Conservation (phyloP, 2,329 filamentous ascomycete genomes). For the Emericellopsis cladophorae region DNA sequence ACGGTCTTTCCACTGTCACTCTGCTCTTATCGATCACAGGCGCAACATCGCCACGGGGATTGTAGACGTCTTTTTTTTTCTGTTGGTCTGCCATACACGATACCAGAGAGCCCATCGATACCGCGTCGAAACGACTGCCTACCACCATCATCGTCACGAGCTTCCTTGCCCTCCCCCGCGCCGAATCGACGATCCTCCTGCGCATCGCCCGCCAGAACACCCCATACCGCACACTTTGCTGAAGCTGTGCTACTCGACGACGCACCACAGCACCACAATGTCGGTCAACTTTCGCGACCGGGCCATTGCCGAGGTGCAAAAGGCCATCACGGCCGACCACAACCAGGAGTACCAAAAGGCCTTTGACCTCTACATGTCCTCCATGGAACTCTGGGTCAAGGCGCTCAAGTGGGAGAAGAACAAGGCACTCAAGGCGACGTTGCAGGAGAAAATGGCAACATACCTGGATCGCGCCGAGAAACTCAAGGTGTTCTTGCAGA, state of each 20-base stretch:
- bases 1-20: too few species aligned
- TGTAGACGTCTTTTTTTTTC: too few species aligned
- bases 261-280: constrained; percentile 44
- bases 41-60: too few species aligned
- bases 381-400: constrained; percentile 96
- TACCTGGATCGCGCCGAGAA: constrained; percentile 99
- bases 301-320: constrained; percentile 93
- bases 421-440: constrained; percentile 91
- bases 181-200: background rate
- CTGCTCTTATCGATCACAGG: too few species aligned
- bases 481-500: constrained; percentile 80
- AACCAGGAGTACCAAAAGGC: constrained; percentile 94
- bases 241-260: too few species aligned
- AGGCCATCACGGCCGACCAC: constrained; percentile 93
- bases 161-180: too few species aligned
- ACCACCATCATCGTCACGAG: too few species aligned
- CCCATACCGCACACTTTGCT: background rate
- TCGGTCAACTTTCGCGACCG: constrained; percentile 95
- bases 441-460: constrained; percentile 84
- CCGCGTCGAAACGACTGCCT: too few species aligned
- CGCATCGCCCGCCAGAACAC: background rate
- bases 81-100: too few species aligned
- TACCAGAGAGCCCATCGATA: too few species aligned
- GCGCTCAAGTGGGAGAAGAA: constrained; percentile 99
- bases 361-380: constrained; percentile 90